Evolutionary conservation across 2,329 filamentous ascomycete species (phyloP).

Genomic region (Aspergillus chevalieri): DNA sequence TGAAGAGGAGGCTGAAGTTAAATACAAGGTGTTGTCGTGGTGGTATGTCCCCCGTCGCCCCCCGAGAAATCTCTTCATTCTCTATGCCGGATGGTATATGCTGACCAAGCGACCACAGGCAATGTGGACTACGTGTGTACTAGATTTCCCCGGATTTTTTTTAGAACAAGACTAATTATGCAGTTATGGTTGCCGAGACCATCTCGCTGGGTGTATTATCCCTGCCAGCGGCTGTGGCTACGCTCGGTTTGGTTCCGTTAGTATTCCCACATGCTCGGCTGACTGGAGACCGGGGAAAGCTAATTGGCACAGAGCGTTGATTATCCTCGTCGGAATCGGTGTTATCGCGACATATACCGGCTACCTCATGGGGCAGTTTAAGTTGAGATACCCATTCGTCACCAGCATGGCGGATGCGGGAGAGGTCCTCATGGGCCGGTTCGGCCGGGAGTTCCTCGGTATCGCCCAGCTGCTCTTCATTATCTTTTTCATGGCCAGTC

Average conservation of each 20-base stretch:
- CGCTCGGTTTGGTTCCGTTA: constrained; percentile 47
- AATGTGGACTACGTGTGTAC: constrained; percentile 33
- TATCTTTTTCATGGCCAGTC: constrained; percentile 61
- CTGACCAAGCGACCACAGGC: constrained; percentile 34
- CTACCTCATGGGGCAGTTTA: constrained; percentile 53
- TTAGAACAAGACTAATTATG: background rate
- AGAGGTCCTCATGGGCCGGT: constrained; percentile 51
- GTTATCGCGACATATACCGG: constrained; percentile 52
- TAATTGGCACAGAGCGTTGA: constrained; percentile 24
- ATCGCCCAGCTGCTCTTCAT: constrained; percentile 57
- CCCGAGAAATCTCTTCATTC: background rate
- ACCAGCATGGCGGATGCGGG: constrained; percentile 63
- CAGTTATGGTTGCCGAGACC: constrained; percentile 53
- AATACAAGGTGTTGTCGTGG: constrained; percentile 48
- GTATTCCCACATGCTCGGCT: constrained; percentile 8
- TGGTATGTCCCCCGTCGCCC: constrained; percentile 8
- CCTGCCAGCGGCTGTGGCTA: constrained; percentile 48
- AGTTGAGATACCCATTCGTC: constrained; percentile 50
- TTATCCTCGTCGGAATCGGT: constrained; percentile 49
- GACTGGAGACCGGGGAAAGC: background rate
- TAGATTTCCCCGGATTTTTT: background rate
- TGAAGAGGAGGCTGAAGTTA: constrained; percentile 34
- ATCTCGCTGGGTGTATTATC: constrained; percentile 52
- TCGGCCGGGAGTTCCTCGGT: constrained; percentile 57
- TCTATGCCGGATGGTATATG: background rate